phyloP scores from a whole-genome alignment of 805 yeast species.

The Cyberlindnera sargentensis region DNA sequence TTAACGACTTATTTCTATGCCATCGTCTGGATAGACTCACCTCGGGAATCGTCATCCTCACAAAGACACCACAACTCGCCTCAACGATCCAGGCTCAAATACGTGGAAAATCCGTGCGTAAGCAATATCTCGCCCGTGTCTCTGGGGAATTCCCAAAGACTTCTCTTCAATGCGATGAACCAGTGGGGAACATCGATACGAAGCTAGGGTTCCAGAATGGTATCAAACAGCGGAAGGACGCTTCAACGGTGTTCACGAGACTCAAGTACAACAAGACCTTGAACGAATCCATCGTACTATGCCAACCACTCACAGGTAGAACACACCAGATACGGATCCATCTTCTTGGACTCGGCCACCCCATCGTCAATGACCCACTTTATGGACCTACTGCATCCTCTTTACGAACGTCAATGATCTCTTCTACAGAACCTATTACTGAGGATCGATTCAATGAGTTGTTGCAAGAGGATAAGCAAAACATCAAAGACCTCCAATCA shows the following conservation, averaged over 20 bases:
- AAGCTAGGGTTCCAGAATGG: slow-evolving; percentile 50
- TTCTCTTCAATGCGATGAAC: slow-evolving; percentile 52
- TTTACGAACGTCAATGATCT: slow-evolving; percentile 1
- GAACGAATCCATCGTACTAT: slow-evolving; percentile 49
- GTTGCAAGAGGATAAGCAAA: slow-evolving; percentile 6
- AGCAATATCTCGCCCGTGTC: slow-evolving; percentile 83
- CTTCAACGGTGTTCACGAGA: slow-evolving; percentile 55
- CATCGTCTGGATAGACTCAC: slow-evolving; percentile 87
- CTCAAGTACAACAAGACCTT: slow-evolving; percentile 21
- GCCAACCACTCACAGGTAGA: slow-evolving; percentile 86
- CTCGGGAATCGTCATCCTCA: slow-evolving; percentile 78
- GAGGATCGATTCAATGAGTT: slow-evolving; percentile 10
- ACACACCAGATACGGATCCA: slow-evolving; percentile 96
- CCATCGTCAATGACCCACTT: slow-evolving; percentile 85
- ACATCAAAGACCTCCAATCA: slow-evolving; percentile 6
- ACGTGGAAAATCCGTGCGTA: slow-evolving; percentile 62
- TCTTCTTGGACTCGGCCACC: slow-evolving; percentile 75
- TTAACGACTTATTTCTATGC: slow-evolving; percentile 54
- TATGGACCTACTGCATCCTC: slow-evolving; percentile 32
- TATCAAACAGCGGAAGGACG: slow-evolving; percentile 44
- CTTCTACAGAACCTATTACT: slow-evolving; percentile 1
- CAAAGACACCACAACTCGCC: slow-evolving; percentile 9
- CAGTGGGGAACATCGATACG: slow-evolving; percentile 68
- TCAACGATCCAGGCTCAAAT: slow-evolving; percentile 54
- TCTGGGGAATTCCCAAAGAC: slow-evolving; percentile 71